Evolutionary conservation across 257 asterid species (phyloP).

Genomic region (Primulina eburnea): DNA sequence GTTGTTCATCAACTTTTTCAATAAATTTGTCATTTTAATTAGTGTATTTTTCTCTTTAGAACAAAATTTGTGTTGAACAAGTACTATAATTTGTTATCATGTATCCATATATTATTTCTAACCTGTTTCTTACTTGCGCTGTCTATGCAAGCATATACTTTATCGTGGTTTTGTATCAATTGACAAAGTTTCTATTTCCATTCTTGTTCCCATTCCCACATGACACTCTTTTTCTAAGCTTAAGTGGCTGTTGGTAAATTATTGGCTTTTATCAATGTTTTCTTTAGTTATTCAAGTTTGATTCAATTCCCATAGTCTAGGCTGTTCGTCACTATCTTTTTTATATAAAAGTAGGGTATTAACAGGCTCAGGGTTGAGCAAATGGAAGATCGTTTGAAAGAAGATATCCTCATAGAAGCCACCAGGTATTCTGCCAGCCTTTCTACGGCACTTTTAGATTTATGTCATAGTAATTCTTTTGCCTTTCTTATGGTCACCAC

Average conservation of each 20-base stretch:
- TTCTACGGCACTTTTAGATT: slow-evolving; percentile 16
- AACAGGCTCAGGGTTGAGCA: slow-evolving; percentile 96
- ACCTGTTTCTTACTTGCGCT: slow-evolving; percentile 3
- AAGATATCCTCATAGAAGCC: slow-evolving; percentile 82
- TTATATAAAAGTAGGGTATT: slow-evolving; percentile 86
- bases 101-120: background rate
- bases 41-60: no score
- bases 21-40: no score
- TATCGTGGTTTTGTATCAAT: slow-evolving; percentile 4
- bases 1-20: no score
- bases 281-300: slow-evolving; percentile 20
- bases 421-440: slow-evolving; percentile 55
- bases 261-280: slow-evolving; percentile 24
- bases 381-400: slow-evolving; percentile 97
- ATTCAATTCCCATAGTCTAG: slow-evolving; percentile 16
- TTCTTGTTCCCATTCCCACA: slow-evolving; percentile 10
- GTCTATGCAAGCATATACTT: background rate
- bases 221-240: slow-evolving; percentile 9
- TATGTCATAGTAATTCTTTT: slow-evolving; percentile 9
- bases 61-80: background rate
- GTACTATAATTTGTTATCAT: slow-evolving; percentile 16
- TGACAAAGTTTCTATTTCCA: background rate
- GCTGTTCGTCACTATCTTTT: slow-evolving; percentile 40
- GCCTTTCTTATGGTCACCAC: slow-evolving; percentile 15
- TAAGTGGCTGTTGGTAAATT: slow-evolving; percentile 23